Conservation (phyloP, 176 grass and related monocot species). For the sorghum (Sorghum bicolor) region Sorghum_bicolor_NCBIv3 NC_012872.2:67941501-67942000, state of each 20-base stretch:
- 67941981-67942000: background rate
- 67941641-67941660: background rate
- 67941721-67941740: background rate
- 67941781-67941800: background rate
- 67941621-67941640: background rate
- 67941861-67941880: conserved; percentile 11
- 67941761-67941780: background rate
- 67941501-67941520: background rate
- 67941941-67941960: conserved; percentile 67
- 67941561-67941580: background rate
- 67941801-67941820: background rate
- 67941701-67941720: background rate
- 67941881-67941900: conserved; percentile 43
- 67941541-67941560: background rate
- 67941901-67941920: conserved; percentile 59
- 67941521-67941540: background rate
- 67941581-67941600: background rate
- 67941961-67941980: conserved; percentile 42
- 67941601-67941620: background rate
- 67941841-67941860: conserved; percentile 6
- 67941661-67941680: background rate
- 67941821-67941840: conserved; percentile 9
- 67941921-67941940: conserved; percentile 53
- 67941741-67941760: background rate
- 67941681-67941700: background rate